Conservation (phyloP, 495 filamentous ascomycete species). For the Podospora pseudocomata region DNA sequence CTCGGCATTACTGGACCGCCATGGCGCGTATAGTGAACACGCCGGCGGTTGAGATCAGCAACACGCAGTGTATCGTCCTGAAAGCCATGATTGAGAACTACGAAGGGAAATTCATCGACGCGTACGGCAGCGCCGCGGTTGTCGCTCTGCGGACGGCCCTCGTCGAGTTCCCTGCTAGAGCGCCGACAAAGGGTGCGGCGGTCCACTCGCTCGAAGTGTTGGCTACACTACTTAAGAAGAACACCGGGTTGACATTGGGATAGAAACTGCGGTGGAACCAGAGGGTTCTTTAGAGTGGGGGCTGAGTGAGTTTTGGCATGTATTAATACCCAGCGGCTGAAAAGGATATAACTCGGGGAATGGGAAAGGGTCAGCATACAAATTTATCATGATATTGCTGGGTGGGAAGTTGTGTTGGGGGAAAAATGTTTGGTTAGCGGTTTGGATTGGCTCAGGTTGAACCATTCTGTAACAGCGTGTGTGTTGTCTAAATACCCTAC, state of each 20-base stretch:
- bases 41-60: conserved; percentile 59
- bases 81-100: conserved; percentile 70
- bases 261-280: conserved; percentile 11
- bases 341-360: neutral
- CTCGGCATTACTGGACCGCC: conserved; percentile 72
- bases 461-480: neutral
- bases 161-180: conserved; percentile 62
- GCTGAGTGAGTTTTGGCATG: neutral
- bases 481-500: neutral
- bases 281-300: neutral
- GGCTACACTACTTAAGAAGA: conserved; percentile 53
- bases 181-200: conserved; percentile 47
- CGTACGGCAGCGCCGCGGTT: conserved; percentile 70
- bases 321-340: neutral
- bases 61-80: conserved; percentile 76
- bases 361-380: neutral
- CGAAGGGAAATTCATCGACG: conserved; percentile 64
- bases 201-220: conserved; percentile 58
- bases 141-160: conserved; percentile 62
- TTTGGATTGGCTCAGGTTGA: neutral
- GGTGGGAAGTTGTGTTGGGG: neutral
- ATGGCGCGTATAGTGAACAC: conserved; percentile 71
- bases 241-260: conserved; percentile 52
- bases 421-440: neutral
- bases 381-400: neutral